Base-by-base conservation (phyloP, 306 rosid species). In the Lathyrus aphaca region DNA sequence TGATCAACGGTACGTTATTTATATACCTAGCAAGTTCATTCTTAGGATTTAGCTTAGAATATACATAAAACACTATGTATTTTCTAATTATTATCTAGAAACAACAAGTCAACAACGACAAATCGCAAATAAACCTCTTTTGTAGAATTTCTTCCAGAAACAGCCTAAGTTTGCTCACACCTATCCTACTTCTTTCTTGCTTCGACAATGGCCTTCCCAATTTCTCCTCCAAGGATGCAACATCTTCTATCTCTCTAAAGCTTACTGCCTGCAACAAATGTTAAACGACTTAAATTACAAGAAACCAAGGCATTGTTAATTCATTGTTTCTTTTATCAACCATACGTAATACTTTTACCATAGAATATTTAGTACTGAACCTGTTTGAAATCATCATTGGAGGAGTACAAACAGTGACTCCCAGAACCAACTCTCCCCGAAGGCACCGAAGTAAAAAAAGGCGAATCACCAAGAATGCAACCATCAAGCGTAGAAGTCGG, bases 391-490 rank as follows among this genome's bases (percentile, higher is more conserved):
- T 90, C 96, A 8, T 94, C 98, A 75, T 94, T 89, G 59, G 91
- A 81, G 72, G 82, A 74, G 63, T 84, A 91, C 37, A 91, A 86
- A 23, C 84, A 82, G 66, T 87, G 92, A n/a, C 76, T 79, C 49
- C 85, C 92, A 68, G 79, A 74, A 55, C 99, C 96, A 83, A 94
- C 99, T 88, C 99, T 82, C 68, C 96, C 97, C 13, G 97, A 91
- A 71, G 97, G 99, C 75, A 94, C 92, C 48, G 99, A 91, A 1
- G 99, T 94, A 79, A 94, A 94, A 75, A 94, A 94, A 10, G 99
- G 99, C 48, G 99, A 88, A 61, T 87, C 97, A 0, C 99, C 99
- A 53, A 94, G 78, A 69, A 91, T 78, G 83, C 86, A 85, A 25
- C 97, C 97, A 69, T 94, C 99, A 25, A 91, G 96, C 14, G 91